Evolutionary conservation across 1,139 yeast species (phyloP), one percentile per base, ranked within the genome.

Genomic region (Pneumocystis canis): DNA sequence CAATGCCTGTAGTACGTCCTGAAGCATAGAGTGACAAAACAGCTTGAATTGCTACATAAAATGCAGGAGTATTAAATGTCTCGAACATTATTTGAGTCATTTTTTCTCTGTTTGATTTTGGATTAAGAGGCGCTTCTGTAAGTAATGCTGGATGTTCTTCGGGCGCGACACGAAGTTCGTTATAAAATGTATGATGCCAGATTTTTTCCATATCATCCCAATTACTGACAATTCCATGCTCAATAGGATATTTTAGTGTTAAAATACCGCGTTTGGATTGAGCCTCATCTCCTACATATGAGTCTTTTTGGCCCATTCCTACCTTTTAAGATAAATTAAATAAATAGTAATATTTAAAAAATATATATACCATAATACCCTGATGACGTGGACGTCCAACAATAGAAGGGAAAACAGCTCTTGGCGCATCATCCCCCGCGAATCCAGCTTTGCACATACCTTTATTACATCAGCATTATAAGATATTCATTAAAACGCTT

Each of bases 351-450:
- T 28, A 35, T 20, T 9, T 18, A 28, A 56, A 1, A 28, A 37
- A 30, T n/a, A 57, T 18, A 30, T 30, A 57, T 59, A 65, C 66
- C 66, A 65, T 65, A 62, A 89, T 90, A 85, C 97, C 98, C 81
- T 92, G 97, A 79, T 92, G 98, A 85, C 97, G 92, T 82, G 98
- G 97, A 83, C 98, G 94, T 81, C 98, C 98, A 71, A 92, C 98
- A 76, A 92, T 92, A 69, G 98, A 92, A 75, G 98, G 98, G 90
- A 92, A 92, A 73, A 92, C 98, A 74, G 98, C 98, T 80, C 97
- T 88, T 77, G 98, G 98, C 70, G 98, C 97, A 81, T 92, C 98
- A 77, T 92, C 98, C 82, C 98, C 98, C 84, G 98, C 98, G 79
- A 90, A 92, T 82, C 98, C 98, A 94, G 97, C 97, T 64, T 61